Evolutionary conservation across 306 rosid species (phyloP), one percentile per base, ranked within the genome.

Genomic region (Malus asiatica): DNA sequence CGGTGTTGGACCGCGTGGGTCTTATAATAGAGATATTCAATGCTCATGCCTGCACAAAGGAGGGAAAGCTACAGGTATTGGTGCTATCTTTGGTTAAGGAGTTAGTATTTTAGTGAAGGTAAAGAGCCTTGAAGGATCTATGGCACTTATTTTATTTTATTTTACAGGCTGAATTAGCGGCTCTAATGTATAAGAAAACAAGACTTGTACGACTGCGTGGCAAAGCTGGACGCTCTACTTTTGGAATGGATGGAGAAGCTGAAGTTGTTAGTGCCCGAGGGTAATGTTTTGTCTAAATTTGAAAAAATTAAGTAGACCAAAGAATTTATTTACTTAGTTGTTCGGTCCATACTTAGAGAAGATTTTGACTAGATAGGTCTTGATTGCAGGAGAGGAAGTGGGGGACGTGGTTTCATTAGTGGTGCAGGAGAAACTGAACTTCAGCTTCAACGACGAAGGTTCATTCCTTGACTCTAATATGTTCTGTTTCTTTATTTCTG

Each of bases 371-470:
- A 68, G 44, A 44, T 73, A 25, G 71, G 53, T 70, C 52, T 70
- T 73, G 68, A 75, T 82, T 79, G 78, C 89, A 95, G 97, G 96
- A 90, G 93, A 89, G 97, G 97, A 80, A 84, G 91, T 61, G 99
- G 97, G 42, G 99, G 97, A 4, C 96, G 85, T 77, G 99, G 99
- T 64, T 95, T 95, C 84, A 84, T 89, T 58, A 89, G 99, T 75
- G 97, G 99, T 80, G 93, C 97, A n/a, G 97, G 98, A 89, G 97
- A 95, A 87, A 92, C 97, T 68, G 98, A 95, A 82, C 96, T 92
- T 83, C 97, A 95, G 75, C 99, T 95, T 83, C 97, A 95, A 80
- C 87, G 96, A 40, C 85, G 92, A 82, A 95, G 99, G 99, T 95
- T 84, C 52, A 60, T 59, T 40, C n/a, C 65, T 32, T 15, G 53